These are phyloP conservation scores for Penicillium antarcticum DNA, from an alignment of 495 filamentous ascomycete species.

Conservation along the genomic window DNA sequence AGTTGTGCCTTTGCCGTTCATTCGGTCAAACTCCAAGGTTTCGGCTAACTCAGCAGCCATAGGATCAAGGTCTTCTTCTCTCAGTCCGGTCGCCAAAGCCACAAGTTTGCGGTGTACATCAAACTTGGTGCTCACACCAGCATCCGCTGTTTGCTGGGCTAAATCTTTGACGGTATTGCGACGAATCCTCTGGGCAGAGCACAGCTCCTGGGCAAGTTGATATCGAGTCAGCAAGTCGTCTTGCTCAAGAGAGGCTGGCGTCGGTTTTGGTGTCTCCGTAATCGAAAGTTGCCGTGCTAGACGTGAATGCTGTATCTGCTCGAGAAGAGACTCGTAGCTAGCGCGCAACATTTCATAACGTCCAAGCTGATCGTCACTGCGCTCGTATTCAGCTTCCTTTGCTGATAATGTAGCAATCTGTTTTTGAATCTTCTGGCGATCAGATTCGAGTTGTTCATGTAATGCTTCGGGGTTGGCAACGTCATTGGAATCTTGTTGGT, in stretches of 20 bases:
- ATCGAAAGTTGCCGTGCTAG: slow-evolving; percentile 25
- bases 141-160: slow-evolving; percentile 46
- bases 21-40: slow-evolving; percentile 45
- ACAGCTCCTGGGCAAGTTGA: slow-evolving; percentile 34
- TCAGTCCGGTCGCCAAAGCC: slow-evolving; percentile 46
- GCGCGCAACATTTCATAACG: slow-evolving; percentile 36
- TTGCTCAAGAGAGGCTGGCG: slow-evolving; percentile 14
- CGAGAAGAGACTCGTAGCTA: slow-evolving; percentile 42
- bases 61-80: slow-evolving; percentile 48
- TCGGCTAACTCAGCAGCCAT: slow-evolving; percentile 47
- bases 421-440: slow-evolving; percentile 41
- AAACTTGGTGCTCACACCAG: slow-evolving; percentile 49
- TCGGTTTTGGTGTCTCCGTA: slow-evolving; percentile 10
- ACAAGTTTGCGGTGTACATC: slow-evolving; percentile 52
- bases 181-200: slow-evolving; percentile 38
- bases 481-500: slow-evolving; percentile 37
- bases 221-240: slow-evolving; percentile 30
- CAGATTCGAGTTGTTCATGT: slow-evolving; percentile 42
- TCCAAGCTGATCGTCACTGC: slow-evolving; percentile 24
- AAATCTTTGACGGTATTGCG: slow-evolving; percentile 41
- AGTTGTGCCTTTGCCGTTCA: slow-evolving; percentile 36
- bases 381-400: slow-evolving; percentile 32
- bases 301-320: slow-evolving; percentile 33
- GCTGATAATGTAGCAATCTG: slow-evolving; percentile 26
- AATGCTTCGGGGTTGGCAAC: slow-evolving; percentile 42